Conservation (phyloP, 2,329 filamentous ascomycete genomes). For the Ophiostoma angusticollis region DNA sequence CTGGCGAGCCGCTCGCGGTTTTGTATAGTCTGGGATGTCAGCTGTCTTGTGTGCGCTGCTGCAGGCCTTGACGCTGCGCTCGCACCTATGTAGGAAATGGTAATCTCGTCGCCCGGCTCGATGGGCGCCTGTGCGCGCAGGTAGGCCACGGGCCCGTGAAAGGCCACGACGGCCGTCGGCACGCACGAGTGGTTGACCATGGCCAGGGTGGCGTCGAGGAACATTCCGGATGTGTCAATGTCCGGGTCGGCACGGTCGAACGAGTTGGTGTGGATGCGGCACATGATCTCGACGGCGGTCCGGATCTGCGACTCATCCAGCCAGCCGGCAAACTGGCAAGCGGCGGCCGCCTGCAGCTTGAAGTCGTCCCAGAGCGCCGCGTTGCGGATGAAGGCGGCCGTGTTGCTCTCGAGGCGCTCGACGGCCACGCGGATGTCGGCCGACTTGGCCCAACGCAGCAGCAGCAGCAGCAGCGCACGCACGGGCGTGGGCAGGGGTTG, state of each 20-base stretch:
- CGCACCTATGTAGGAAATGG: constrained; percentile 49
- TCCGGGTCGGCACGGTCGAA: constrained; percentile 45
- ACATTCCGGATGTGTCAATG: constrained; percentile 39
- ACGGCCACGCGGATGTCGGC: constrained; percentile 19
- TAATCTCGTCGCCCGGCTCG: constrained; percentile 39
- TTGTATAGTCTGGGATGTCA: constrained; percentile 33
- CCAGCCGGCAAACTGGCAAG: constrained; percentile 33
- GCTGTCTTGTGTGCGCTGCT: too few relatives aligned
- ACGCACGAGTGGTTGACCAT: constrained; percentile 52
- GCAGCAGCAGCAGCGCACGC: constrained; percentile 37
- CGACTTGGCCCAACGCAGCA: constrained; percentile 19
- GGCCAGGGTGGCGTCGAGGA: constrained; percentile 41
- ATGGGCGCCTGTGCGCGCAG: constrained; percentile 39
- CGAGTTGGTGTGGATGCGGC: constrained; percentile 49
- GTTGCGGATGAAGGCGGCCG: constrained; percentile 23
- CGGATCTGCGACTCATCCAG: constrained; percentile 23
- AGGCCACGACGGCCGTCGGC: constrained; percentile 46
- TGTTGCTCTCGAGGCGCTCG: constrained; percentile 34
- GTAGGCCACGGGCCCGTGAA: constrained; percentile 36
- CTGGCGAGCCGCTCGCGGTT: constrained; percentile 30
- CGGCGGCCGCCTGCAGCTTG: constrained; percentile 35
- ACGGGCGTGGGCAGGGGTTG: constrained; percentile 39
- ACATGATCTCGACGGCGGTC: constrained; percentile 34
- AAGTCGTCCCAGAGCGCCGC: constrained; percentile 33
- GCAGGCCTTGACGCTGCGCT: too few relatives aligned